Conservation (phyloP, 345 rosid species). For the Bruguiera gymnorhiza region DNA sequence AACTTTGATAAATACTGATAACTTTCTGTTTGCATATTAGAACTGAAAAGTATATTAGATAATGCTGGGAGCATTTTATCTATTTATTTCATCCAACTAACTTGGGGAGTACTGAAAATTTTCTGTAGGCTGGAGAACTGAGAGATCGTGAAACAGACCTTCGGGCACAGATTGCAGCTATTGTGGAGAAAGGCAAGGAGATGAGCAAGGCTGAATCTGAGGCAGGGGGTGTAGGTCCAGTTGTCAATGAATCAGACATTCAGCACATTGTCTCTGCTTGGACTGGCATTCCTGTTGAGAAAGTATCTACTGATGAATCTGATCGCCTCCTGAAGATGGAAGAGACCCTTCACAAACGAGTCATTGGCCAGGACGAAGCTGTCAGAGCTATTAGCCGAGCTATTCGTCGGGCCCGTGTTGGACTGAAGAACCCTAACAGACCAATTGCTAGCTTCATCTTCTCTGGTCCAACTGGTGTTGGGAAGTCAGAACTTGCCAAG, state of each 20-base stretch:
- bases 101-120: conserved; percentile 2
- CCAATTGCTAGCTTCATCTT: conserved; percentile 99
- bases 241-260: conserved; percentile 79
- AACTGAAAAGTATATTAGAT: too few species aligned
- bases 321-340: conserved; percentile 96
- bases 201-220: conserved; percentile 90
- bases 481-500: conserved; percentile 96
- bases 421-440: conserved; percentile 94
- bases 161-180: conserved; percentile 83
- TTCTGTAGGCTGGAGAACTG: conserved; percentile 82
- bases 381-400: conserved; percentile 97
- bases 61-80: background rate
- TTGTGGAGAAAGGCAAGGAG: conserved; percentile 88
- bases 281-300: conserved; percentile 99
- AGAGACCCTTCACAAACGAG: conserved; percentile 84
- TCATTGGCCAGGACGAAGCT: conserved; percentile 98
- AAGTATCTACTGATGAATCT: conserved; percentile 94
- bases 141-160: conserved; percentile 97
- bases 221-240: conserved; percentile 83
- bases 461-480: conserved; percentile 99
- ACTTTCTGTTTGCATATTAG: too few species aligned
- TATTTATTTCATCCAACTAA: background rate
- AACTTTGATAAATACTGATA: too few species aligned
- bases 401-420: conserved; percentile 97
- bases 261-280: conserved; percentile 91